phyloP scores from a whole-genome alignment of 768 basidiomycete species.

The Terana coerulea region DNA sequence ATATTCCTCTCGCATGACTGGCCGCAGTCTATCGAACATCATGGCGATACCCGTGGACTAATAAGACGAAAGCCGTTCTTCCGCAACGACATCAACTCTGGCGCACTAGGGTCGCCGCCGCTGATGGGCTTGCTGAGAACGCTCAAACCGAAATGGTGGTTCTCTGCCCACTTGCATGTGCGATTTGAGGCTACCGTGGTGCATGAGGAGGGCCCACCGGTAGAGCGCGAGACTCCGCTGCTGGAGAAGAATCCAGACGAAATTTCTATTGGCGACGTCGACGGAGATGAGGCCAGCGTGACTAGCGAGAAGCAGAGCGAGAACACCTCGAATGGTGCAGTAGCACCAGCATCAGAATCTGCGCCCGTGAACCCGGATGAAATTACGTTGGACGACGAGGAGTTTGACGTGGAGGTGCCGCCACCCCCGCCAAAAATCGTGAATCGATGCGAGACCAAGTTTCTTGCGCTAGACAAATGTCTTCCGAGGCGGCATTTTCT shows the following conservation, averaged over 20 bases:
- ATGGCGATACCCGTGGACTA: slow-evolving; percentile 66
- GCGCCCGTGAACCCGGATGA: slow-evolving; percentile 43
- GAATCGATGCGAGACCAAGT: slow-evolving; percentile 49
- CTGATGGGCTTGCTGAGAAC: slow-evolving; percentile 70
- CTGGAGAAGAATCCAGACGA: slow-evolving; percentile 34
- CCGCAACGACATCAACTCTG: slow-evolving; percentile 58
- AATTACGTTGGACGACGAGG: slow-evolving; percentile 43
- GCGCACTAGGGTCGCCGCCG: slow-evolving; percentile 82
- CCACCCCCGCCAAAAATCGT: slow-evolving; percentile 21
- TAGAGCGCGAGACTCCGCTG: not conserved
- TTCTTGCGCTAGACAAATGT: slow-evolving; percentile 92
- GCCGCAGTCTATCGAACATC: slow-evolving; percentile 81
- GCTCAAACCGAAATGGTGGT: slow-evolving; percentile 85
- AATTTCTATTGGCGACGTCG: slow-evolving; percentile 35
- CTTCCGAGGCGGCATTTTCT: slow-evolving; percentile 67
- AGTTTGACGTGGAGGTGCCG: slow-evolving; percentile 39
- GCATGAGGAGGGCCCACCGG: slow-evolving; percentile 29
- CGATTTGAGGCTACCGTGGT: slow-evolving; percentile 72
- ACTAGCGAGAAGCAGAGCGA: not conserved
- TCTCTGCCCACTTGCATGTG: slow-evolving; percentile 86
- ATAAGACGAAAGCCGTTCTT: slow-evolving; percentile 79
- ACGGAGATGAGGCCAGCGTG: slow-evolving; percentile 5
- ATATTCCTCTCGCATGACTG: slow-evolving; percentile 97
- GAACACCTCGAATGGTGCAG: not conserved
- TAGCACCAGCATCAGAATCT: not conserved